phyloP scores from a whole-genome alignment of 2,329 filamentous ascomycete species.

The Neocucurbitaria cava region DNA sequence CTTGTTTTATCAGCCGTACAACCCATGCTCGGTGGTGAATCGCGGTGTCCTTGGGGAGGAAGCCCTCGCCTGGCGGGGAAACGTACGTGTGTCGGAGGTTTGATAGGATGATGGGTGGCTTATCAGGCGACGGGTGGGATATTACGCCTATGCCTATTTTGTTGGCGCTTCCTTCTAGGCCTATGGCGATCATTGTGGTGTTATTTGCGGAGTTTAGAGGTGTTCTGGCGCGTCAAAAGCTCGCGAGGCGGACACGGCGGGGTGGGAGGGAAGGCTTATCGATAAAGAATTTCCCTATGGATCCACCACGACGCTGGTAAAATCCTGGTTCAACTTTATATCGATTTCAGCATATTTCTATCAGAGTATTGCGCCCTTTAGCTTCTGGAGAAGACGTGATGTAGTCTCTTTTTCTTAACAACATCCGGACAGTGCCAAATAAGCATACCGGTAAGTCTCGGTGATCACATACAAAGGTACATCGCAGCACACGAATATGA shows the following conservation, averaged over 20 bases:
- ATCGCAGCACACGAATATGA: too few species aligned
- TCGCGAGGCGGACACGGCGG: conserved; percentile 29
- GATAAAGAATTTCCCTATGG: conserved; percentile 10
- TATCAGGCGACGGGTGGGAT: conserved; percentile 67
- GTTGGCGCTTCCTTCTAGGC: conserved; percentile 93
- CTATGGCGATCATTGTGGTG: conserved; percentile 68
- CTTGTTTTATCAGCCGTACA: conserved; percentile 77
- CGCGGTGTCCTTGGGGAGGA: conserved; percentile 95
- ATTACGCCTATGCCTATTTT: conserved; percentile 96
- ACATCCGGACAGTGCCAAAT: too few species aligned
- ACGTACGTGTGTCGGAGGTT: conserved; percentile 95
- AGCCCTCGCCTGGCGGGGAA: conserved; percentile 90
- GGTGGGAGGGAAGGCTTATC: conserved; percentile 30
- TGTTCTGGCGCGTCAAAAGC: conserved; percentile 12
- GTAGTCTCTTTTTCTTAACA: too few species aligned
- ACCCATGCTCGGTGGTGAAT: conserved; percentile 89
- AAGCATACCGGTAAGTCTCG: too few species aligned
- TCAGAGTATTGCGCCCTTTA: too few species aligned
- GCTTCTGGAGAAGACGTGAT: too few species aligned
- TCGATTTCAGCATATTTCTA: too few species aligned
- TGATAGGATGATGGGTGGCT: conserved; percentile 70
- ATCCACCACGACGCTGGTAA: too few species aligned
- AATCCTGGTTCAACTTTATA: too few species aligned
- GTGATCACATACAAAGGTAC: too few species aligned
- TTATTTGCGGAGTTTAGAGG: background rate